Base-by-base conservation (phyloP, 768 basidiomycete species). In the Cubamyces sp. region DNA sequence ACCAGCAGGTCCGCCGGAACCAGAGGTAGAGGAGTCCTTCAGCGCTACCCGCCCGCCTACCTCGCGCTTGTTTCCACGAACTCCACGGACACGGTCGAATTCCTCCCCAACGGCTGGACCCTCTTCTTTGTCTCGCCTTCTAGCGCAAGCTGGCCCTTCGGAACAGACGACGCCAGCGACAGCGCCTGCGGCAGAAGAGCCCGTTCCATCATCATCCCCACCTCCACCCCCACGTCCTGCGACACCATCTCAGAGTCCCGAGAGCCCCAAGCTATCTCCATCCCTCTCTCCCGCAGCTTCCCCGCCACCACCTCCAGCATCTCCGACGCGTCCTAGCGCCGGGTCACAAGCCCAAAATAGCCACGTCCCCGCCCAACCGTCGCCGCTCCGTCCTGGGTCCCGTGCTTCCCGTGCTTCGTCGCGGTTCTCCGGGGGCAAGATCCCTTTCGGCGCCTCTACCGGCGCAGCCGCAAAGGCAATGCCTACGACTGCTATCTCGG, bases 1-100 rank as follows among this genome's bases (percentile, higher is more conserved):
- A 19, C 82, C 87, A 21, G 79, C 83, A n/a, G 83, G 79, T 8
- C 88, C 87, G 25, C 86, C 86, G 15, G 84, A 85, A 62, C 80
- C 86, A 39, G 88, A 91, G 69, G 85, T 90, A 14, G 90, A 91
- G 68, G 87, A 91, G 60, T 81, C 87, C 2, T 88, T 92, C 69
- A 82, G 80, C 51, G 81, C 81, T 23, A 84, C 86, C 0, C 84
- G 84, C 57, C 80, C 87, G 15, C 82, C 87, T n/a, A 88, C 84
- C 28, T 86, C 87, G 1, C 87, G 83, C 61, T 77, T 88, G 45
- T 89, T 90, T 68, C 84, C 87, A 16, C 85, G 89, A 14, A 75
- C 82, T 68, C 84, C 87, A 18, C 85, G 90, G 12, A 75, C 82
- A 5, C 82, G 91, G 45, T 77, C 88, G 19, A 87, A 84, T 65